These are phyloP conservation scores for Sideroxylon spinosum DNA, from an alignment of 179 eudicot species.

Conservation along the genomic window DNA sequence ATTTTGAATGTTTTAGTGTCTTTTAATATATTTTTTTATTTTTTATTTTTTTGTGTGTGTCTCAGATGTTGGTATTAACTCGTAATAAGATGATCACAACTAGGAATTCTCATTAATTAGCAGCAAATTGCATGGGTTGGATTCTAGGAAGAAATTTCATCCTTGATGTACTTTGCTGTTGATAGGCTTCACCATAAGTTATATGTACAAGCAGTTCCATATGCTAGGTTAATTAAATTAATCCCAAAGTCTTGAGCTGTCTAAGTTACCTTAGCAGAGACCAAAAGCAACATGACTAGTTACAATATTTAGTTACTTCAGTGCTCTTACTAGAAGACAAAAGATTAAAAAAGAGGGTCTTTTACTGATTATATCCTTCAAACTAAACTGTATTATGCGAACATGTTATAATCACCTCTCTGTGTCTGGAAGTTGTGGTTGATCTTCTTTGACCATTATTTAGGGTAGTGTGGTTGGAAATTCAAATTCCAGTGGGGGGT, in stretches of 20 bases:
- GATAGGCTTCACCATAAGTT: neutral
- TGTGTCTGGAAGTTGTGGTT: neutral
- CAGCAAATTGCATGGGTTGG: neutral
- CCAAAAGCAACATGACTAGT: neutral
- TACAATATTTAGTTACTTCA: neutral
- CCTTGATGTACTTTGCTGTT: neutral
- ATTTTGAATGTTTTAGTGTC: neutral
- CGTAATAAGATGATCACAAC: neutral
- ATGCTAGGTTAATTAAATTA: neutral
- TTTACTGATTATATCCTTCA: neutral
- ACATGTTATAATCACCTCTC: conserved; percentile 9
- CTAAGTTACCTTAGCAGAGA: neutral
- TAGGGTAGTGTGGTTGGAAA: conserved; percentile 41
- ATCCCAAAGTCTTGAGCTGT: neutral
- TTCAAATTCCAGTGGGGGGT: conserved; percentile 19
- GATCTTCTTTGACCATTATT: conserved; percentile 15
- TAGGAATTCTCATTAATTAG: neutral
- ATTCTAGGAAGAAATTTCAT: neutral
- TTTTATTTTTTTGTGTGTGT: neutral
- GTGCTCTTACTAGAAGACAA: neutral
- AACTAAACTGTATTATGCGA: neutral
- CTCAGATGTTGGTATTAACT: neutral
- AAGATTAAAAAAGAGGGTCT: neutral
- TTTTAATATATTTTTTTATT: too few species aligned
- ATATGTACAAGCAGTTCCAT: neutral